Base-by-base conservation (phyloP, 23 red algal species). In the Chondrus crispus region DNA sequence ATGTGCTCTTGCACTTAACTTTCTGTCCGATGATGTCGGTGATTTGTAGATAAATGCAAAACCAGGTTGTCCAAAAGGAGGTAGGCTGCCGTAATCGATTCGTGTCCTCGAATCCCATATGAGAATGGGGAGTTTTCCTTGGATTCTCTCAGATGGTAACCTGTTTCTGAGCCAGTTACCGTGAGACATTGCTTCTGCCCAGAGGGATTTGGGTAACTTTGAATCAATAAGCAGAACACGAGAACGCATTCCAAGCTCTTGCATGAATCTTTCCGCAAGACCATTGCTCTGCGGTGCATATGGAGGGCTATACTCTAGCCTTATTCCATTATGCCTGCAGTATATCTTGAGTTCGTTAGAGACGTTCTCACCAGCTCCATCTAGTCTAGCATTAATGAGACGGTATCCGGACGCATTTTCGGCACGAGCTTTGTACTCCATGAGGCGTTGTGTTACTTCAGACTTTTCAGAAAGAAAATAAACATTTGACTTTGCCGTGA, bases 221-320 rank as follows among this genome's bases (percentile, higher is more conserved):
- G 26, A n/a, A 40, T 48, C 1, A 48, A 48, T 35, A 10, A 77
- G 43, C 28, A 77, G 28, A 0, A 77, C 0, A 77, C 26, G 26
- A 22, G 26, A 42, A 37, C 71, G 20, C 32, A 37, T 77, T 24
- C 13, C 8, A 0, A 77, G 37, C 43, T 77, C 71, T 38, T 77
- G 12, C 71, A 77, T 77, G 38, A 44, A 48, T 24, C 71, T 1
- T 77, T 77, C 71, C 28, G 71, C 71, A 22, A 42, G n/a, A 38
- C 71, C 71, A 0, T 77, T 77, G 71, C 71, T 77, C 43, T 77
- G 71, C n/a, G 1, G 44, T 46, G 12, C 12, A 77, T 77, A 77
- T 26, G 71, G 38, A 1, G 1, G 71, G 28, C 29, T 39, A 48
- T 10, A 77, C 44, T 77, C 0, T 10, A 77, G 38, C 43, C 26